A percentile compares a stretch with the other conserved stretches of the same genome.
Evolutionary conservation across 768 basidiomycete species (phyloP).

Genomic region (Coprinopsis marcescibilis): DNA sequence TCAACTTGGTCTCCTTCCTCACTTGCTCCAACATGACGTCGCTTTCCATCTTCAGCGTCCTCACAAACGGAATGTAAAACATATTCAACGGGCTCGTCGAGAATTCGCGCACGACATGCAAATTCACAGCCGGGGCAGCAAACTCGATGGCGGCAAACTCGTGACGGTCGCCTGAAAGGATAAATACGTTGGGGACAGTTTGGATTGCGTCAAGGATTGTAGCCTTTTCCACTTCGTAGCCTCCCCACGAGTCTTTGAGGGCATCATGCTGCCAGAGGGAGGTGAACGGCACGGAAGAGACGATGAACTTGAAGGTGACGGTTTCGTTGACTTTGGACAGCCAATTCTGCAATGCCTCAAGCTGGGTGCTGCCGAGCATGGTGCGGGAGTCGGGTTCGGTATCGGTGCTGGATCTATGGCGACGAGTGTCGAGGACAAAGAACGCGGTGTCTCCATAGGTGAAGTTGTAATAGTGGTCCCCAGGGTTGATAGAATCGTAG

Average conservation of each 20-base stretch:
- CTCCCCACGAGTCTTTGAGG: constrained; percentile 65
- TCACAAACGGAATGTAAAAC: constrained; percentile 59
- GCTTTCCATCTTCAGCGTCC: constrained; percentile 45
- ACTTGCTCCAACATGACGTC: constrained; percentile 34
- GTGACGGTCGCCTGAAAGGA: constrained; percentile 72
- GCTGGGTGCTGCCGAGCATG: constrained; percentile 67
- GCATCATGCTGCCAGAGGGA: constrained; percentile 65
- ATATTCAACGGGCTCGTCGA: constrained; percentile 67
- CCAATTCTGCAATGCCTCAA: constrained; percentile 59
- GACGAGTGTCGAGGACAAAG: constrained; percentile 73
- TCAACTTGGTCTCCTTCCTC: constrained; percentile 21
- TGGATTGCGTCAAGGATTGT: constrained; percentile 52
- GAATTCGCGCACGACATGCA: constrained; percentile 51
- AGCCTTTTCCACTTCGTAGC: constrained; percentile 52
- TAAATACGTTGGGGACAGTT: constrained; percentile 62
- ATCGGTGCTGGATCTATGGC: constrained; percentile 43
- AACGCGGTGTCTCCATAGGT: constrained; percentile 64
- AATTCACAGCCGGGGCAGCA: constrained; percentile 27
- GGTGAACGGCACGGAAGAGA: constrained; percentile 70
- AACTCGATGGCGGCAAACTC: constrained; percentile 74
- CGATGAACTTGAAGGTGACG: constrained; percentile 71
- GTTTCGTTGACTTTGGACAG: constrained; percentile 61
- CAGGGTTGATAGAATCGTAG: constrained; percentile 43
- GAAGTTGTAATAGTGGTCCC: constrained; percentile 54
- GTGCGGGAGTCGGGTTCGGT: constrained; percentile 40